phyloP scores from a whole-genome alignment of 768 basidiomycete species.

The Agaricus subrufescens region DNA sequence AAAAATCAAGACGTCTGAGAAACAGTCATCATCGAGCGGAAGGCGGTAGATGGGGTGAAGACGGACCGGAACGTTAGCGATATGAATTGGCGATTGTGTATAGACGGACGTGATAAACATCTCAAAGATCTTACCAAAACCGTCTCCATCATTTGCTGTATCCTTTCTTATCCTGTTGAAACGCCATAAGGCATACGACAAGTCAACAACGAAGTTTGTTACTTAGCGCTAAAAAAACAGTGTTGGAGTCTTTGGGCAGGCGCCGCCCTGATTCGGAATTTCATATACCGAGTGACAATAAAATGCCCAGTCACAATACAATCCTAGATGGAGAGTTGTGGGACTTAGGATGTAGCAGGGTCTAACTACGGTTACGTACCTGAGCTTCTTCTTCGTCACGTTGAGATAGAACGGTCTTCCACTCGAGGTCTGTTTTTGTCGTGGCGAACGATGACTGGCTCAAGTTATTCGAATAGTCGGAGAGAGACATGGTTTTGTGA shows the following conservation, averaged over 20 bases:
- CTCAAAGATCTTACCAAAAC: conserved; percentile 23
- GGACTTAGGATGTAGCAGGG: background rate
- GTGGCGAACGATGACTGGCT: conserved; percentile 14
- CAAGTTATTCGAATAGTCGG: conserved; percentile 24
- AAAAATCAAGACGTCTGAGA: background rate
- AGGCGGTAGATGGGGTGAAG: background rate
- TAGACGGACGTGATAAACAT: conserved; percentile 29
- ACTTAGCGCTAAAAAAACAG: conserved; percentile 38
- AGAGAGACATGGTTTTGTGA: conserved; percentile 20
- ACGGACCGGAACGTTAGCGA: conserved; percentile 10
- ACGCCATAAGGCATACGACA: background rate
- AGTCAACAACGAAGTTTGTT: conserved; percentile 15
- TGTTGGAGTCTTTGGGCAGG: conserved; percentile 29
- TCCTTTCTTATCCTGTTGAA: conserved; percentile 18
- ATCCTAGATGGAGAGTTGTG: background rate
- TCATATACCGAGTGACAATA: conserved; percentile 32
- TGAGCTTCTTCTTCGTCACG: conserved; percentile 8
- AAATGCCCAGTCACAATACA: conserved; percentile 35
- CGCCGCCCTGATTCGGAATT: conserved; percentile 33
- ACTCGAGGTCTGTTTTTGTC: conserved; percentile 21
- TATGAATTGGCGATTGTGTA: conserved; percentile 26
- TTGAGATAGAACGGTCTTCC: conserved; percentile 28
- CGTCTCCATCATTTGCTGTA: conserved; percentile 13
- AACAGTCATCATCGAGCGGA: background rate
- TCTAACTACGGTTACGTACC: background rate